A percentile compares a stretch with the other conserved stretches of the same genome.
These are phyloP conservation scores for Podospora appendiculata DNA, from an alignment of 495 filamentous ascomycete genomes.

Conservation along the genomic window DNA sequence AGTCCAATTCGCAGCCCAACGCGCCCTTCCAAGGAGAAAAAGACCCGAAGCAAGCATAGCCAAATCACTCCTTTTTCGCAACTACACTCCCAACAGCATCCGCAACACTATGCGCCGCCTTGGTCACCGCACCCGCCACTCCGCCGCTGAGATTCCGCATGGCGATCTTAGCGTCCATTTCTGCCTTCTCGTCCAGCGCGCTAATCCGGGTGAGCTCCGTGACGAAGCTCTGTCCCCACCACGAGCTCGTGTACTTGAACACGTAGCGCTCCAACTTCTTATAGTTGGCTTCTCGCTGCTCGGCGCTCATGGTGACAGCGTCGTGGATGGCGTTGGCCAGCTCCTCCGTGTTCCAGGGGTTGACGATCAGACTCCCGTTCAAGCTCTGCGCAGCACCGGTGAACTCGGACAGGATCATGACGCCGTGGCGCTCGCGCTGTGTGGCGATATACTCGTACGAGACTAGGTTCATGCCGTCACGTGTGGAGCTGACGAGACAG, in stretches of 20 bases:
- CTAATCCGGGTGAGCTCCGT: constrained; percentile 63
- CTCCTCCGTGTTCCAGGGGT: constrained; percentile 88
- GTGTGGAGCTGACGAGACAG: constrained; percentile 80
- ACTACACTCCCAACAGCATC: constrained; percentile 1
- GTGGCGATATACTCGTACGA: constrained; percentile 94
- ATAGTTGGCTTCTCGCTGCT: constrained; percentile 75
- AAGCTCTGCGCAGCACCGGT: constrained; percentile 83
- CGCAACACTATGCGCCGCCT: constrained; percentile 9
- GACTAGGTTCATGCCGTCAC: constrained; percentile 98
- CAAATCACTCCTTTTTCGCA: constrained; percentile 2
- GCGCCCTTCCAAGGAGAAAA: background rate
- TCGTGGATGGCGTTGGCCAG: constrained; percentile 77
- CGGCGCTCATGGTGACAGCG: constrained; percentile 76
- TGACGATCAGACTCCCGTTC: constrained; percentile 78
- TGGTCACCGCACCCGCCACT: constrained; percentile 11
- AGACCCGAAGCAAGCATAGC: too few species aligned
- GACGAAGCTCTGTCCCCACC: constrained; percentile 96
- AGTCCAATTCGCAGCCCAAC: background rate
- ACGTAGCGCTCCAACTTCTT: constrained; percentile 77
- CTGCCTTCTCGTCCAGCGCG: constrained; percentile 8
- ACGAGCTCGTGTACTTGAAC: constrained; percentile 87
- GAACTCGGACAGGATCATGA: constrained; percentile 89
- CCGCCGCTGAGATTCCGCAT: constrained; percentile 6
- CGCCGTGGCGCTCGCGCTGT: constrained; percentile 73
- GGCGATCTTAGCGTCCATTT: background rate